Conservation (phyloP, 805 yeast species). For the Schwanniomyces yamadae region DNA sequence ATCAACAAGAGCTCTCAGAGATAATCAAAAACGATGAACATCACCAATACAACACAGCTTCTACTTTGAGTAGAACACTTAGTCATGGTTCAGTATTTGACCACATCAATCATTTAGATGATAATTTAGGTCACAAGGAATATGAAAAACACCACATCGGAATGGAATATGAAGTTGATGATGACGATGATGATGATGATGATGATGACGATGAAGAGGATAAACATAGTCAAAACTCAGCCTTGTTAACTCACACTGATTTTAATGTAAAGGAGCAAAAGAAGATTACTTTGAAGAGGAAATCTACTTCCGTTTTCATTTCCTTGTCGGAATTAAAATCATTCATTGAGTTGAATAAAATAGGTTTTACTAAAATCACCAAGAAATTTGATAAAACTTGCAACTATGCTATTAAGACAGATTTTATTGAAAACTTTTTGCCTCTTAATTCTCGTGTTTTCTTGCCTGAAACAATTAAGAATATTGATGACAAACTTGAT, state of each 20-base stretch:
- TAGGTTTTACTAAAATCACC: constrained; percentile 86
- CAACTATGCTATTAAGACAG: constrained; percentile 56
- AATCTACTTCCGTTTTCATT: constrained; percentile 67
- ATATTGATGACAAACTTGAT: constrained; percentile 53
- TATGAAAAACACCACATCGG: constrained; percentile 28
- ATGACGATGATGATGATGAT: constrained; percentile 22
- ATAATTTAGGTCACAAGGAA: constrained; percentile 8
- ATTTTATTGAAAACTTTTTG: constrained; percentile 50
- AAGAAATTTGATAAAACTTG: constrained; percentile 90
- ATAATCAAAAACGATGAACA: constrained; percentile 15
- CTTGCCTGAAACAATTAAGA: constrained; percentile 28
- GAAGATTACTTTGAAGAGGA: constrained; percentile 63
- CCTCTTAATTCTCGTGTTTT: constrained; percentile 57
- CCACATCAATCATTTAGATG: constrained; percentile 23
- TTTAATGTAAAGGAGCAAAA: constrained; percentile 50
- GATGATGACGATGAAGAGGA: constrained; percentile 28
- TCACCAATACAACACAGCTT: constrained; percentile 14
- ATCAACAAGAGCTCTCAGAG: constrained; percentile 14
- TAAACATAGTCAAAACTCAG: constrained; percentile 36
- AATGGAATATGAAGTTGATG: constrained; percentile 31
- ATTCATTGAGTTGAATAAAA: constrained; percentile 76
- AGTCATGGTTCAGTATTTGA: constrained; percentile 25
- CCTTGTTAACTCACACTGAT: constrained; percentile 49
- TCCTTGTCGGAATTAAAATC: constrained; percentile 79
- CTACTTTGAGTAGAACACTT: constrained; percentile 13